Evolutionary conservation across 257 asterid genomes (phyloP), one percentile per base, ranked within the genome.

Genomic region (Gentiana straminea): DNA sequence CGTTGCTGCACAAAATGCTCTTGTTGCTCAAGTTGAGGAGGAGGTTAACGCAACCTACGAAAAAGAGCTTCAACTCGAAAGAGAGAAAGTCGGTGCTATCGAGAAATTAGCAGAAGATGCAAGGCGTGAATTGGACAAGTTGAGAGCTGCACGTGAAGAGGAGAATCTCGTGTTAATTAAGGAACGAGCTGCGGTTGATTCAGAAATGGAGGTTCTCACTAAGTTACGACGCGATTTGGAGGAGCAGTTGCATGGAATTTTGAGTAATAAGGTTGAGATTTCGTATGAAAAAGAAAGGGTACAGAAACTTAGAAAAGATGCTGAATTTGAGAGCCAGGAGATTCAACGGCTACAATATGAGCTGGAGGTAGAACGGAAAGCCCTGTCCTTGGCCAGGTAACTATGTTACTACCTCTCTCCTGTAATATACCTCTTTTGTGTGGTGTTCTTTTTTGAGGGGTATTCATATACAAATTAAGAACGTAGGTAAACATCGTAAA

Each of bases 321-420:
- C 95, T 33, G 99, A 92, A 77, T 57, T 67, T 51, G 94, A 85
- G 70, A 83, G 67, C 77, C 89, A 76, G 68, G 94, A 74, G 78
- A 84, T 88, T 50, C 50, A 79, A n/a, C 89, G 94, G 57, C 76
- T 92, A 52, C 99, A 83, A 49, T 79, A 85, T 63, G 97, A 92
- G 86, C 86, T 92, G 72, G 94, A 88, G 80, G 94, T 92, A 48
- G 99, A 92, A 75, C 82, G 94, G 50, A 92, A 92, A 79, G 99
- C 99, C 53, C 75, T 92, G 69, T 78, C 91, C 65, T 78, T 92
- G 85, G 97, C 95, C 47, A 75, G 97, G 97, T 88, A 61, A 77
- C 73, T 46, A 51, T 64, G 38, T 58, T 34, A 55, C 54, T 47
- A 62, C 47, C n/a, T 57, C 47, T 64, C 46, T 41, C 5, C 7